Base-by-base conservation (phyloP, 495 filamentous ascomycete species). In the Tuber microsphaerosporum region DNA sequence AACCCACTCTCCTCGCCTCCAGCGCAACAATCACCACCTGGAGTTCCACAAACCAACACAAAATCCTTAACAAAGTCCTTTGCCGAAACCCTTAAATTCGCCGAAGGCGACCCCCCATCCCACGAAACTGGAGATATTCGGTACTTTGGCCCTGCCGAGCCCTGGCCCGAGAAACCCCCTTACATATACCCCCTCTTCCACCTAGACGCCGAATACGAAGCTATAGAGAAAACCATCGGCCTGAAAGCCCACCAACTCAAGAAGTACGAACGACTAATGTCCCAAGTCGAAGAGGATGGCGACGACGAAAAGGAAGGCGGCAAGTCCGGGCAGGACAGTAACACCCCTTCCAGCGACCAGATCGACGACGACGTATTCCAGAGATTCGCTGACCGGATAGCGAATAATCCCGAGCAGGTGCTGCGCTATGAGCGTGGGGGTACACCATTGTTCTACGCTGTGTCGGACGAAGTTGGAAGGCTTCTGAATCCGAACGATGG, bases 131-230 rank as follows among this genome's bases (percentile, higher is more conserved):
- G 85, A 61, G 82, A 79, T 2, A 71, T 84, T 0, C 76, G 76
- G 1, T 78, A 79, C 72, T 84, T 82, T n/a, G 81, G 81, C 2
- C 81, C 81, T 39, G 42, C 86, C 8, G 87, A 90, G 43, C 92
- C 93, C 8, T 99, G 94, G 94, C 94, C 95, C 26, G 85, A 89
- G 10, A 84, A 85, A 3, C 90, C 91, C 77, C 93, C 93, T 3
- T 31, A 85, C 0, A 86, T 92, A 7, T 97, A 93, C 85, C 90
- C 93, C 0, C 82, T 87, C 70, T 92, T 89, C 84, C 91, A 92
- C 86, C 89, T 99, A 68, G 94, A 98, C 82, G 94, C 94, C 17
- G 95, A 97, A 77, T 94, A 93, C 86, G 96, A 98, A 83, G 90
- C 90, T 26, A 88, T 97, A 65, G 91, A 91, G 79, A 7, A 73